Evolutionary conservation across 2,329 filamentous ascomycete species (phyloP).

Genomic region (Stemphylium lycopersici): DNA sequence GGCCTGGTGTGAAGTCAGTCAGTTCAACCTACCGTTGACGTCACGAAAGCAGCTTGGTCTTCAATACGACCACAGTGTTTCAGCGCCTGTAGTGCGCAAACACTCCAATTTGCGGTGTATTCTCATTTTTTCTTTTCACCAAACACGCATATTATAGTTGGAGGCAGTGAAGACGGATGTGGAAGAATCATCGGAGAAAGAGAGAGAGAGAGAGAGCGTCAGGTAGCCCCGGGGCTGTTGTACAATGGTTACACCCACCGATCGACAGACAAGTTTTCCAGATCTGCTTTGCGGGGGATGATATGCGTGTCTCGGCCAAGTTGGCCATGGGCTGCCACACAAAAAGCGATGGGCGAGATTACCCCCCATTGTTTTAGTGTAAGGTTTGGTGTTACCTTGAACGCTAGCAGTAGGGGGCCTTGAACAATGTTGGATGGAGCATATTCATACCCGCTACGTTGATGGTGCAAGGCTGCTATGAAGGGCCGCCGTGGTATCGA

Average conservation of each 20-base stretch:
- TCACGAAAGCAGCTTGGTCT: conserved; percentile 9
- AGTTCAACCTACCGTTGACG: conserved; percentile 15
- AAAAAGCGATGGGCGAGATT: not conserved
- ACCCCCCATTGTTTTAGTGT: not conserved
- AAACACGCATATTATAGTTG: not conserved
- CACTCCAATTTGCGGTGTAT: not conserved
- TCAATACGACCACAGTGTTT: conserved; percentile 11
- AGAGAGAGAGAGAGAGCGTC: conserved; percentile 17
- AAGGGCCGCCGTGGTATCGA: not conserved
- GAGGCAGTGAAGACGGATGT: not conserved
- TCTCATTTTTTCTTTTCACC: not conserved
- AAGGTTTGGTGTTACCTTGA: not conserved
- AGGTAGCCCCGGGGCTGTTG: conserved; percentile 7
- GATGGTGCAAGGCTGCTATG: not conserved
- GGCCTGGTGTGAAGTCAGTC: not conserved
- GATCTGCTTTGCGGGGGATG: conserved; percentile 16
- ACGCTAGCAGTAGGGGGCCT: not conserved
- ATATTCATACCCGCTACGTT: not conserved
- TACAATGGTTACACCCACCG: conserved; percentile 29
- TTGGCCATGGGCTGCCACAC: conserved; percentile 2
- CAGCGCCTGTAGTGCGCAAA: conserved; percentile 12
- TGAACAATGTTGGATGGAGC: not conserved
- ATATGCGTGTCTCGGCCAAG: conserved; percentile 19
- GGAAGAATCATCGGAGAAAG: conserved; percentile 13
- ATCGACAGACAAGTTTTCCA: conserved; percentile 7